Base-by-base conservation (phyloP, 202 grass and related monocot species). In the Digitaria exilis region DNA sequence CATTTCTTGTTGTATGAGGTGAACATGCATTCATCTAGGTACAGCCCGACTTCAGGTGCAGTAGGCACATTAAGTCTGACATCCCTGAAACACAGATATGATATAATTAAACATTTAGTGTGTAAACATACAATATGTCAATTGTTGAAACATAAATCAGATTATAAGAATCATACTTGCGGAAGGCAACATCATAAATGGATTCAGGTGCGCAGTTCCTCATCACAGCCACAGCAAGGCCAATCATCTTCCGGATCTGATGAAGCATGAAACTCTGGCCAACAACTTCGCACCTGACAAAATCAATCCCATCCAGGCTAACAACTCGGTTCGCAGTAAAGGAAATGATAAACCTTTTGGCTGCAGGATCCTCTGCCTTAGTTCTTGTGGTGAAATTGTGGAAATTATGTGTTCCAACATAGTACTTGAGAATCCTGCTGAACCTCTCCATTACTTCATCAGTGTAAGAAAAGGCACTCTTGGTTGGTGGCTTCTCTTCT, bases 231-330 rank as follows among this genome's bases (percentile, higher is more conserved):
- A 98, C 85, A 55, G 91, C 87, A 88, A 96, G 83, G 48, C 91
- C 96, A 65, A 96, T 68, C 96, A 98, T 87, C 82, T 98, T 98
- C 37, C 93, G 72, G 49, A 96, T 96, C 75, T 94, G 93, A 78
- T 98, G 96, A 28, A 98, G 89, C 93, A 96, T 98, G 65, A 98
- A 98, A 86, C 93, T 98, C 83, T 96, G 96, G 6, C 96, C 96
- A 0, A 98, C 77, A 73, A 98, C 96, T 82, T 94, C 96, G 2
- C 96, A 98, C 81, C 88, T 98, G 48, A 96, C 78, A 87, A 98
- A 98, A 77, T 93, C 95, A 82, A 98, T 98, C 30, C 91, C 91
- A 28, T 90, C 91, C 44, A 98, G 85, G 52, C 58, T 87, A 32
- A 98, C 85, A 72, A 94, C 84, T n/a, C 54, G 81, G 86, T 96